These are phyloP conservation scores for Boletellus deceptivus DNA, from an alignment of 1,284 basidiomycete genomes.

Conservation along the genomic window DNA sequence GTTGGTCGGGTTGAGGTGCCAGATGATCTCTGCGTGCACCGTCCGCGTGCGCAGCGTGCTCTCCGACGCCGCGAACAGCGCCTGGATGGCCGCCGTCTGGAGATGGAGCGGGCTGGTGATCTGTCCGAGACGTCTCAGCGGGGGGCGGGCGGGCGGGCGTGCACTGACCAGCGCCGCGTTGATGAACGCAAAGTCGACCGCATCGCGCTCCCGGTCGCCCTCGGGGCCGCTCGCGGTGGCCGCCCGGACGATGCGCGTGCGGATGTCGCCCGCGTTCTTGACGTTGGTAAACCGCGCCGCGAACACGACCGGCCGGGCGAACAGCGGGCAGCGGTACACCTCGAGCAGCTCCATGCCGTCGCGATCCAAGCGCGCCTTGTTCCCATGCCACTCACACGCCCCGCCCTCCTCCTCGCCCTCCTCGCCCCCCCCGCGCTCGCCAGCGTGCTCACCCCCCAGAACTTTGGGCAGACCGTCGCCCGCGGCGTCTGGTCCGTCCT, in stretches of 20 bases:
- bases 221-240: slow-evolving; percentile 54
- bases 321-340: slow-evolving; percentile 52
- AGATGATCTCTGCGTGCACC: slow-evolving; percentile 84
- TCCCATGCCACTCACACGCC: slow-evolving; percentile 24
- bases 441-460: slow-evolving; percentile 56
- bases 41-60: slow-evolving; percentile 68
- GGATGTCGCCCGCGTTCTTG: slow-evolving; percentile 58
- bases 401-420: slow-evolving; percentile 36
- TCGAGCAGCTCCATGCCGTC: slow-evolving; percentile 46
- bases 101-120: slow-evolving; percentile 75
- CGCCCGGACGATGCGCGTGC: slow-evolving; percentile 67
- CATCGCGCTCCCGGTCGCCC: slow-evolving; percentile 68
- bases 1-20: slow-evolving; percentile 79
- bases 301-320: slow-evolving; percentile 50
- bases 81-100: slow-evolving; percentile 78
- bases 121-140: slow-evolving; percentile 35
- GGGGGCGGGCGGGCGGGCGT: too few relatives aligned
- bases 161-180: slow-evolving; percentile 62
- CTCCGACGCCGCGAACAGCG: slow-evolving; percentile 67
- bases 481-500: slow-evolving; percentile 62
- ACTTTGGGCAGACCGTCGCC: slow-evolving; percentile 57
- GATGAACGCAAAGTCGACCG: slow-evolving; percentile 86
- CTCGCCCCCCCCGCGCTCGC: slow-evolving; percentile 37
- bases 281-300: slow-evolving; percentile 70
- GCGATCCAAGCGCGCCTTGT: slow-evolving; percentile 8